Percentiles rank a stretch among this genome's conserved stretches.
These are phyloP conservation scores for Fomitopsis pinicola DNA, from an alignment of 1,284 basidiomycete species.

Conservation along the genomic window DNA sequence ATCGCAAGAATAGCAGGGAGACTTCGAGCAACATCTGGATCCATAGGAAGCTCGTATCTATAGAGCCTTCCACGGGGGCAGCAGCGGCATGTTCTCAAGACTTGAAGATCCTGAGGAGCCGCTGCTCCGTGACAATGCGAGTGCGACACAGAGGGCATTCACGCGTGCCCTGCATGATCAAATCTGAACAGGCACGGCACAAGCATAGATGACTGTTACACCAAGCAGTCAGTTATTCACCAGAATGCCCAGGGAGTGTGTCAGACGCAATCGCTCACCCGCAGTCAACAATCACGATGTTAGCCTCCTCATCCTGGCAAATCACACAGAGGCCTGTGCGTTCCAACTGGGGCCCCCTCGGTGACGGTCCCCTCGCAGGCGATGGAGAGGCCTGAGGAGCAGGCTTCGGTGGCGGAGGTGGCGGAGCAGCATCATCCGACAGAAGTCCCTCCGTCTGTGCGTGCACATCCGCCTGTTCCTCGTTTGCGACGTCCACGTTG, in stretches of 20 bases:
- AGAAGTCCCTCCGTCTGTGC: background rate
- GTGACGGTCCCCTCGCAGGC: constrained; percentile 22
- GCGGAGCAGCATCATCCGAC: background rate
- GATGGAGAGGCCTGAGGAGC: constrained; percentile 19
- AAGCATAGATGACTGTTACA: constrained; percentile 70
- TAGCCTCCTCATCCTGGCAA: constrained; percentile 89
- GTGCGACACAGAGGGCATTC: constrained; percentile 88
- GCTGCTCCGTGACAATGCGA: constrained; percentile 76
- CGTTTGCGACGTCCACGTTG: background rate
- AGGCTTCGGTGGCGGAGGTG: constrained; percentile 9
- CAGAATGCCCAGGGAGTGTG: background rate
- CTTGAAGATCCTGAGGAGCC: constrained; percentile 79
- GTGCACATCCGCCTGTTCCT: background rate
- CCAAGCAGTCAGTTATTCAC: background rate
- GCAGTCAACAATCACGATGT: constrained; percentile 90
- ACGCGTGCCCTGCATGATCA: constrained; percentile 73
- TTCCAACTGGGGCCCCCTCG: constrained; percentile 43
- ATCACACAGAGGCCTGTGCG: constrained; percentile 79
- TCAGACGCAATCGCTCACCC: constrained; percentile 49
- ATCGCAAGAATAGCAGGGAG: background rate
- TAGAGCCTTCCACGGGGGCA: too few species aligned
- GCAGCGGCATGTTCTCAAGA: constrained; percentile 32
- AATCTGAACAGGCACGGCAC: constrained; percentile 80
- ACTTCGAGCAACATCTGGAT: background rate
- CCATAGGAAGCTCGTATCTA: background rate